Evolutionary conservation across 2,329 filamentous ascomycete genomes (phyloP), one percentile per base, ranked within the genome.

Genomic region (Claviceps pazoutovae): DNA sequence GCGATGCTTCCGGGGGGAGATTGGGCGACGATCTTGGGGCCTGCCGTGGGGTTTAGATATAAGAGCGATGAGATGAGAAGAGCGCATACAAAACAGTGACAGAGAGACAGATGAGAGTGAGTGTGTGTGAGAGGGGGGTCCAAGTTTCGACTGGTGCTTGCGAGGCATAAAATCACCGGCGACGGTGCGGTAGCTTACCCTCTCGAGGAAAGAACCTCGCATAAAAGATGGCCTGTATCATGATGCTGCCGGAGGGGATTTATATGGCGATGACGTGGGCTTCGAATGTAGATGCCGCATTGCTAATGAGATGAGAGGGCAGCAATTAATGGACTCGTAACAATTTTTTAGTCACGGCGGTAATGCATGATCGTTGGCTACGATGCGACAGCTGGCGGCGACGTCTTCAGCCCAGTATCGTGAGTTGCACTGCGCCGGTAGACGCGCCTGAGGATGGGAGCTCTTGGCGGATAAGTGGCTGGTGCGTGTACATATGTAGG

Each of bases 191-290:
- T n/a, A 13, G 34, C 23, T 19, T 49, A 80, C 81, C 82, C 72
- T 83, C 74, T 60, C 81, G 72, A 16, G 80, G 78, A 56, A 84
- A 76, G 67, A 86, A 86, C 46, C 81, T 73, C 48, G 82, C 81
- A 64, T 84, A 85, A 60, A 85, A 85, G 53, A 86, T 84, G 58
- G 79, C 81, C 62, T 82, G 78, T 51, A 86, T 85, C 78, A 83
- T 83, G 60, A 54, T 60, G 55, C 23, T 36, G 46, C 13, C 19
- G 34, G 3, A 19, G 30, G 23, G 39, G 26, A 3, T 26, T 44
- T 13, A 17, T 11, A 21, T 16, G 30, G 37, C 23, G 38, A 42
- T 14, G 47, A n/a, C 36, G 46, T 17, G 19, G n/a, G 19, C 19
- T 23, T 13, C 14, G 19, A 14, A 43, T 23, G 5, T n/a, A 23